Conservation (phyloP, 2,329 filamentous ascomycete genomes). For the Scedosporium apiospermum region DNA sequence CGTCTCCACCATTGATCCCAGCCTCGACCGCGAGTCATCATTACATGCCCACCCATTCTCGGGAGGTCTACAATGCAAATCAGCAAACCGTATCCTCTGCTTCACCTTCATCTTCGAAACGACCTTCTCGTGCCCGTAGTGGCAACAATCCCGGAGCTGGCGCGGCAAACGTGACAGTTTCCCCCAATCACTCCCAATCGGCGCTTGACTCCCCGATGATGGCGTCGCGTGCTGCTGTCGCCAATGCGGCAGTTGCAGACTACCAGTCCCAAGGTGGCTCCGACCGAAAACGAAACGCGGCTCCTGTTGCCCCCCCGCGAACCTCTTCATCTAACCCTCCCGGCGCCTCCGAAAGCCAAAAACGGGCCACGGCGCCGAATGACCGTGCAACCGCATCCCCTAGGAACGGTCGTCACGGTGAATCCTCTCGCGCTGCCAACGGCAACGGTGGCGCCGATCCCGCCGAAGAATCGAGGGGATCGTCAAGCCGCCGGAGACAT, state of each 20-base stretch:
- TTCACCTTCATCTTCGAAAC: conserved; percentile 42
- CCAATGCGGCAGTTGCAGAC: conserved; percentile 30
- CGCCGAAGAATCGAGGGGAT: conserved; percentile 24
- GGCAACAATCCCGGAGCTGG: conserved; percentile 26
- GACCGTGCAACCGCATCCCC: conserved; percentile 8
- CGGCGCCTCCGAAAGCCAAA: conserved; percentile 18
- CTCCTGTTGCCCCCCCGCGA: conserved; percentile 67
- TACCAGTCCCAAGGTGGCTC: conserved; percentile 30
- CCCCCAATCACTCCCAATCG: conserved; percentile 7
- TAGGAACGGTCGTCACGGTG: conserved; percentile 2
- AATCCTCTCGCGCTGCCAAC: conserved; percentile 13
- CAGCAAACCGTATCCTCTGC: conserved; percentile 31
- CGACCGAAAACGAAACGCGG: conserved; percentile 49
- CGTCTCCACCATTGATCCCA: conserved; percentile 37
- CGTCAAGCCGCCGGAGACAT: conserved; percentile 29
- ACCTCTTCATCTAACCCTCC: conserved; percentile 60
- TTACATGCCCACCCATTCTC: conserved; percentile 42
- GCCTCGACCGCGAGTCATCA: conserved; percentile 38
- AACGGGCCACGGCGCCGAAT: conserved; percentile 14
- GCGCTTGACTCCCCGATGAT: conserved; percentile 30
- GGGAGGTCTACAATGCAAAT: conserved; percentile 48
- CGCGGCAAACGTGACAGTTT: conserved; percentile 16
- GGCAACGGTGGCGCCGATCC: conserved; percentile 19
- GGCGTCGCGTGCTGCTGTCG: conserved; percentile 36
- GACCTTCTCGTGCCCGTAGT: conserved; percentile 43